Base-by-base conservation (phyloP, 768 basidiomycete genomes). In the Candolleomyces eurysporus region DNA sequence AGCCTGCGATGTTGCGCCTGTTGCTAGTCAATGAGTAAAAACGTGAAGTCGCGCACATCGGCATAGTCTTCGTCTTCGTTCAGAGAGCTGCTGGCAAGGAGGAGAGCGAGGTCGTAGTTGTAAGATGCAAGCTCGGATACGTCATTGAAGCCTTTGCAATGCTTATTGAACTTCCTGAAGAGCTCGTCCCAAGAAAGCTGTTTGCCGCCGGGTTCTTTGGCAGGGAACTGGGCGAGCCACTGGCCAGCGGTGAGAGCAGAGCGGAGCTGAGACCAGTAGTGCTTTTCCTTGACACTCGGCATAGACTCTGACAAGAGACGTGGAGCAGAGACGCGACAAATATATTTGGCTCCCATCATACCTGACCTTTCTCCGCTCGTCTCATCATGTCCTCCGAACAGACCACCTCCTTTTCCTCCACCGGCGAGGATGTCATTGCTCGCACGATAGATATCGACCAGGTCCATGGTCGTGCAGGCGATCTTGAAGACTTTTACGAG, bases 151-250 rank as follows among this genome's bases (percentile, higher is more conserved):
- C 88, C 87, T 5, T 72, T 72, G 67, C 88, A 89, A 65, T 95
- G 93, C 64, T 95, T 95, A 71, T 90, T 87, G 76, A 92, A 93
- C 73, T 95, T 95, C 64, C 91, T 83, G 45, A 94, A 74, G 13
- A 94, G 82, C 68, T 92, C 90, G 1, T 86, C 78, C 93, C 93
- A 95, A 11, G 86, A 76, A 16, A 94, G 71, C 4, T 72, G 65
- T 0, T 67, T 62, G 14, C 83, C 88, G 32, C 83, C 83, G 32
- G 79, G 80, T 0, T 83, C 75, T 65, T 81, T 89, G 4, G 88
- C 89, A 0, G 92, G 91, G 30, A 71, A 70, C 2, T 75, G 63
- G 6, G 87, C 76, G 14, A 84, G 74, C 93, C 93, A 95, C 64
- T 84, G 78, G 8, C 93, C 93, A 0, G 85, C 85, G 3, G 89